Percentiles rank a stretch among this genome's conserved stretches.
phyloP scores from a whole-genome alignment of 768 basidiomycete genomes.

The Leccinum sublutescens region DNA sequence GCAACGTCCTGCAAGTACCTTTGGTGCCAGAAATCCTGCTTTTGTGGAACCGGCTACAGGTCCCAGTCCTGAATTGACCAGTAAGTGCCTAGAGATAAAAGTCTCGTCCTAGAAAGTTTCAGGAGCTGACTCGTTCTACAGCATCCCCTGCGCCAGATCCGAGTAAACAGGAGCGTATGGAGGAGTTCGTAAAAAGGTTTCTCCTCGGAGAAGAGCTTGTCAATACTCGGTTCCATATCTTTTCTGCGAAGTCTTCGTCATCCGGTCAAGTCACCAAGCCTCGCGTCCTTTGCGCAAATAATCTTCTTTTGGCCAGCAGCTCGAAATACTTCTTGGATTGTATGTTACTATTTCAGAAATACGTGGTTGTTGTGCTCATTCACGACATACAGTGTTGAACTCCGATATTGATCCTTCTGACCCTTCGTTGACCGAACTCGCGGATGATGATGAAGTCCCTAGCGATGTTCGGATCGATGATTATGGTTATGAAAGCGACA shows the following conservation, averaged over 20 bases:
- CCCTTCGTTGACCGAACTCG: slow-evolving; percentile 14
- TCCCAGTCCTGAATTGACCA: not conserved
- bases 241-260: slow-evolving; percentile 12
- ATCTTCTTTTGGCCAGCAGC: slow-evolving; percentile 21
- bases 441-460: slow-evolving; percentile 7
- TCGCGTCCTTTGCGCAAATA: slow-evolving; percentile 30
- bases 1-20: too few species aligned
- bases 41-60: too few species aligned
- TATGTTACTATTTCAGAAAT: slow-evolving; percentile 3
- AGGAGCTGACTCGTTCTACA: not conserved
- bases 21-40: too few species aligned
- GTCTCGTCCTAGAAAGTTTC: too few species aligned
- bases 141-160: not conserved
- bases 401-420: slow-evolving; percentile 6
- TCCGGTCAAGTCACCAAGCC: slow-evolving; percentile 14
- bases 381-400: slow-evolving; percentile 10
- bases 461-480: slow-evolving; percentile 11
- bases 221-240: slow-evolving; percentile 33
- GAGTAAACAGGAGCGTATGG: slow-evolving; percentile 11
- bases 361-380: not conserved
- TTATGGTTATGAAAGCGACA: slow-evolving; percentile 34
- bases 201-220: slow-evolving; percentile 29
- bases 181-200: slow-evolving; percentile 23
- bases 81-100: too few species aligned
- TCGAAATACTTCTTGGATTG: slow-evolving; percentile 29